Conservation (phyloP, 495 filamentous ascomycete genomes). For the Aspergillus sparsus region DNA sequence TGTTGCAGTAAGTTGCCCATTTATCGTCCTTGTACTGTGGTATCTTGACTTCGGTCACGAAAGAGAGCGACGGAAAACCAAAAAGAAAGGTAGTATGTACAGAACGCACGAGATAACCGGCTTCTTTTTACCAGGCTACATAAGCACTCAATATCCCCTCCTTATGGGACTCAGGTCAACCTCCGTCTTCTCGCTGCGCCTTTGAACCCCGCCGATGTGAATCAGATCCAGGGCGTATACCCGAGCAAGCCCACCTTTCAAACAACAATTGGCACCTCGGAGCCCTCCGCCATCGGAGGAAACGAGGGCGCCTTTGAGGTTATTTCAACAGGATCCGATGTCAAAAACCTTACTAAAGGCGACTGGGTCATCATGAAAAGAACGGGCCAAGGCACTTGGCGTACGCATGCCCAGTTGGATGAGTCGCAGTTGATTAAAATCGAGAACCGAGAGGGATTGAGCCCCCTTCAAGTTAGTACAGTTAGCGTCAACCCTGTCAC, state of each 20-base stretch:
- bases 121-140: slow-evolving; percentile 57
- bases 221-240: slow-evolving; percentile 96
- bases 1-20: slow-evolving; percentile 58
- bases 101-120: slow-evolving; percentile 6
- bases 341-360: slow-evolving; percentile 60
- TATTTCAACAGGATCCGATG: slow-evolving; percentile 59
- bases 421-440: slow-evolving; percentile 65
- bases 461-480: slow-evolving; percentile 73
- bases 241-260: slow-evolving; percentile 77
- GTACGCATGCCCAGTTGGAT: slow-evolving; percentile 81
- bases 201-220: slow-evolving; percentile 97
- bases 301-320: slow-evolving; percentile 95
- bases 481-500: slow-evolving; percentile 90
- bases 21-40: not conserved
- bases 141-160: slow-evolving; percentile 76
- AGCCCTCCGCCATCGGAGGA: slow-evolving; percentile 74
- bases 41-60: too few species aligned
- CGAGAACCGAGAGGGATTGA: slow-evolving; percentile 66
- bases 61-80: too few species aligned
- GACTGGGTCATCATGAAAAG: slow-evolving; percentile 90
- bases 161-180: slow-evolving; percentile 60
- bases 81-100: not conserved
- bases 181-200: slow-evolving; percentile 81
- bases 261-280: slow-evolving; percentile 67
- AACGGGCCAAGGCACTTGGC: slow-evolving; percentile 85